A percentile compares a stretch with the other conserved stretches of the same genome.
Evolutionary conservation across 2,329 filamentous ascomycete genomes (phyloP).

Genomic region (Neocatenulostroma microsporum): DNA sequence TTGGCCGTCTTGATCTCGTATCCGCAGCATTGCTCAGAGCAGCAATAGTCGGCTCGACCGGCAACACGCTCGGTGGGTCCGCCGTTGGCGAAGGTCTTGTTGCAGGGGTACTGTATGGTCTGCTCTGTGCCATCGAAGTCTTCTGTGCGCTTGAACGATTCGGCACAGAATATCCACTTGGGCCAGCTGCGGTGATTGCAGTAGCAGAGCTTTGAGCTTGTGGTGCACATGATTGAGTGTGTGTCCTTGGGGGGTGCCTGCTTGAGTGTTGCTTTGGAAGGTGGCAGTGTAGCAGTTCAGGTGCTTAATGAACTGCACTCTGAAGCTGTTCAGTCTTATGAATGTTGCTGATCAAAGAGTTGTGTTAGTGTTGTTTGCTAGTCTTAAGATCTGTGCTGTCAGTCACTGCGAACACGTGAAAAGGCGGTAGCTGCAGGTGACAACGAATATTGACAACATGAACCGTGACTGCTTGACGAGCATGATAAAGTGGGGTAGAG

Average conservation of each 20-base stretch:
- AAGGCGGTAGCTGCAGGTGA: too few relatives aligned
- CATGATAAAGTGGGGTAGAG: too few relatives aligned
- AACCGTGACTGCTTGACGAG: too few relatives aligned
- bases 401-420: too few relatives aligned
- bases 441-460: too few relatives aligned
- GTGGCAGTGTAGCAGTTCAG: too few relatives aligned
- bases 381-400: too few relatives aligned
- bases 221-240: background rate
- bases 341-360: too few relatives aligned
- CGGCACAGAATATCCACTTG: slow-evolving; percentile 1
- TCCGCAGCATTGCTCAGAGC: slow-evolving; percentile 1
- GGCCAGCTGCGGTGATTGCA: slow-evolving; percentile 2
- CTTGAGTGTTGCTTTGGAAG: background rate
- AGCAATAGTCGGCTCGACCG: background rate
- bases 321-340: too few relatives aligned
- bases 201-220: background rate
- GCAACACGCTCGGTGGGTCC: background rate
- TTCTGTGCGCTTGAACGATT: background rate
- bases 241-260: background rate
- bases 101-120: background rate
- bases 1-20: too few relatives aligned
- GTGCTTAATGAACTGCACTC: too few relatives aligned
- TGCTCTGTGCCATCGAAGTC: background rate
- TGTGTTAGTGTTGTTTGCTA: too few relatives aligned
- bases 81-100: background rate